A percentile compares a stretch with the other conserved stretches of the same genome.
Conservation (phyloP, 495 filamentous ascomycete species). For the Glonium stellatum region DNA sequence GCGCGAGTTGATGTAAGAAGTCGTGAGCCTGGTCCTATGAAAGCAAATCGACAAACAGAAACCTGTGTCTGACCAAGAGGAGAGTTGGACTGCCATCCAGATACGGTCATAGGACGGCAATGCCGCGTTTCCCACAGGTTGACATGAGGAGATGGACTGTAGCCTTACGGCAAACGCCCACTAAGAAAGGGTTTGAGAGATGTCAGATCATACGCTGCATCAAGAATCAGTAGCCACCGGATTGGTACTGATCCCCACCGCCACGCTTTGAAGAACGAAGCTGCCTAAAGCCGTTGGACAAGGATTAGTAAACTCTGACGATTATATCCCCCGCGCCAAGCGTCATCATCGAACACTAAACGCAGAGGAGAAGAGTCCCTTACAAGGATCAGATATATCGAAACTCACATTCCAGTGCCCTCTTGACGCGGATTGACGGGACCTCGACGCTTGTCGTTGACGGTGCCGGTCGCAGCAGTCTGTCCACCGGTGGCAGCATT, state of each 20-base stretch:
- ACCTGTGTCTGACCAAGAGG: conserved; percentile 21
- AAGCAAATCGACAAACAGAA: conserved; percentile 21
- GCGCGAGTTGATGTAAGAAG: conserved; percentile 16
- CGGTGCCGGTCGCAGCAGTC: conserved; percentile 41
- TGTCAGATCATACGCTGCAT: conserved; percentile 25
- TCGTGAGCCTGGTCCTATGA: conserved; percentile 17
- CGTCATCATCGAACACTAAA: conserved; percentile 71
- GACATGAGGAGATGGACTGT: conserved; percentile 11
- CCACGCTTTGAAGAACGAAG: conserved; percentile 40
- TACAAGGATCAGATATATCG: conserved; percentile 81
- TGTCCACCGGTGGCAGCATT: conserved; percentile 53
- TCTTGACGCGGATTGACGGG: conserved; percentile 47
- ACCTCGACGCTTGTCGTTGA: conserved; percentile 33
- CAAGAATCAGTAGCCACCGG: conserved; percentile 34
- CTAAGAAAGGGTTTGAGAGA: conserved; percentile 24
- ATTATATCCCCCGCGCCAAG: conserved; percentile 68
- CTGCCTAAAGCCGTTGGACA: conserved; percentile 34
- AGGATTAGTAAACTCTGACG: conserved; percentile 28
- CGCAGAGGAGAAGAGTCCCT: conserved; percentile 81
- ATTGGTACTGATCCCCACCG: conserved; percentile 30
- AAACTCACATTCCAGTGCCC: conserved; percentile 98
- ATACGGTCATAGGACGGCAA: conserved; percentile 25
- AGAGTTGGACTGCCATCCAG: conserved; percentile 22
- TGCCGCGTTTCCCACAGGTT: conserved; percentile 34
- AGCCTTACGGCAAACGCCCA: conserved; percentile 8